Evolutionary conservation across 139 green algal genomes (phyloP).

Genomic region (Picocystis salinarum): DNA sequence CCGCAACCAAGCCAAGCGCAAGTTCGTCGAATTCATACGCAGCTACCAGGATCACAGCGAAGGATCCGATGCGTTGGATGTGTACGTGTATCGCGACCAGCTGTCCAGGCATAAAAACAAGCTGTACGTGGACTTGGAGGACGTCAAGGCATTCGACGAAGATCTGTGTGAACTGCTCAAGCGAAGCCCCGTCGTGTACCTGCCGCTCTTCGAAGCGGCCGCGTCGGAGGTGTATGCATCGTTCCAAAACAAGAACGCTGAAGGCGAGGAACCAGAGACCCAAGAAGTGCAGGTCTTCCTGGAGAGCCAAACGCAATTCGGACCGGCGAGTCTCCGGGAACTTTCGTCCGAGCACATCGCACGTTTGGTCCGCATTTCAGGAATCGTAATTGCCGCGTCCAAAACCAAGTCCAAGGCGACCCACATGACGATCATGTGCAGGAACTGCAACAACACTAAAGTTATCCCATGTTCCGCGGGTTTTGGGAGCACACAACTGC

Average conservation of each 20-base stretch:
- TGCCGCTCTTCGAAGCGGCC: slow-evolving; percentile 60
- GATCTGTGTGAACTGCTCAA: slow-evolving; percentile 35
- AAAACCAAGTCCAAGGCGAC: slow-evolving; percentile 82
- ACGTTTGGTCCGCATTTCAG: slow-evolving; percentile 79
- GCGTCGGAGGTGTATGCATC: slow-evolving; percentile 34
- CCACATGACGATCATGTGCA: slow-evolving; percentile 69
- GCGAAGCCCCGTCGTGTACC: slow-evolving; percentile 34
- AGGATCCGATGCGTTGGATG: slow-evolving; percentile 1
- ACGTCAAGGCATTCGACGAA: slow-evolving; percentile 23
- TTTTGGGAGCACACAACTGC: slow-evolving; percentile 57
- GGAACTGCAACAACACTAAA: slow-evolving; percentile 37
- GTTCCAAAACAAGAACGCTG: slow-evolving; percentile 17
- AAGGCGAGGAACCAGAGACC: slow-evolving; percentile 8
- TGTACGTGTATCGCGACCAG: slow-evolving; percentile 1
- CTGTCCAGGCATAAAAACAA: not conserved
- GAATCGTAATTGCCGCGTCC: slow-evolving; percentile 81
- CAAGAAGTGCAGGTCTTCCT: slow-evolving; percentile 23
- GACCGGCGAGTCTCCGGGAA: slow-evolving; percentile 9
- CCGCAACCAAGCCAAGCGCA: slow-evolving; percentile 13
- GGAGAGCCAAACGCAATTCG: not conserved
- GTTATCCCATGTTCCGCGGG: slow-evolving; percentile 46
- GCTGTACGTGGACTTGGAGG: slow-evolving; percentile 16
- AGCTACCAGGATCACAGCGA: slow-evolving; percentile 17
- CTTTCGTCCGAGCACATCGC: slow-evolving; percentile 51
- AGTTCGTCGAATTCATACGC: slow-evolving; percentile 32